A percentile compares a stretch with the other conserved stretches of the same genome.
These are phyloP conservation scores for Megacollybia marginata DNA, from an alignment of 768 basidiomycete species.

Conservation along the genomic window DNA sequence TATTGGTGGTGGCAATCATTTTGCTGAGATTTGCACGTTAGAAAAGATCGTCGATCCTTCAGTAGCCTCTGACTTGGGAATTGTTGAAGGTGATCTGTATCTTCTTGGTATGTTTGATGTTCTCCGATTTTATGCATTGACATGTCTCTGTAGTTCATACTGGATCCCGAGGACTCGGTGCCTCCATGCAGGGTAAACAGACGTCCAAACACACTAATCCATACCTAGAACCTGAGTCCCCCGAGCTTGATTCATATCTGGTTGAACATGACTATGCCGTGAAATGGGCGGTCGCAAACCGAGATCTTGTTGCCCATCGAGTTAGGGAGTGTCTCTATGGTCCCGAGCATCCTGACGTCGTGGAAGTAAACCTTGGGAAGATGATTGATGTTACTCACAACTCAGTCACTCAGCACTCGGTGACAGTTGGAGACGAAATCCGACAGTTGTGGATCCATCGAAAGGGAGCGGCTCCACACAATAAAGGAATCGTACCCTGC, in stretches of 20 bases:
- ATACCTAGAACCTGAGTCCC: conserved; percentile 22
- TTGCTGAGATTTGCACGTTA: conserved; percentile 27
- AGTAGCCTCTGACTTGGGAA: conserved; percentile 13
- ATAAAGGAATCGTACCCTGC: conserved; percentile 25
- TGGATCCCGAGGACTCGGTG: conserved; percentile 29
- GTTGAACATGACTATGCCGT: conserved; percentile 28
- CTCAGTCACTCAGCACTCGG: conserved; percentile 21
- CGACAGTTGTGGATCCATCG: conserved; percentile 27
- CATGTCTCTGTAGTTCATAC: conserved; percentile 21
- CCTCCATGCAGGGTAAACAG: conserved; percentile 21
- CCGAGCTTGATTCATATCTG: conserved; percentile 22
- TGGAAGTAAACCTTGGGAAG: conserved; percentile 16
- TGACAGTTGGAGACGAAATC: conserved; percentile 10
- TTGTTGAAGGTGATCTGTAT: conserved; percentile 20
- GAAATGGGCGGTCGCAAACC: conserved; percentile 30
- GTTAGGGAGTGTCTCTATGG: conserved; percentile 22
- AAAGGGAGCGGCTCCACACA: conserved; percentile 31
- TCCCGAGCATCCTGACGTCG: not conserved
- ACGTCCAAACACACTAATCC: conserved; percentile 26
- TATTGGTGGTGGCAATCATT: conserved; percentile 30
- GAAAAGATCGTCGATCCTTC: conserved; percentile 23
- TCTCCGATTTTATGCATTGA: not conserved
- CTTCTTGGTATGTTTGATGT: conserved; percentile 16
- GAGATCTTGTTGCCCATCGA: conserved; percentile 30
- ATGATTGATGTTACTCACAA: conserved; percentile 31